Percentiles rank a stretch among this genome's conserved stretches.
Evolutionary conservation across 2,329 filamentous ascomycete species (phyloP).

Genomic region (Arachnomyces sp.): DNA sequence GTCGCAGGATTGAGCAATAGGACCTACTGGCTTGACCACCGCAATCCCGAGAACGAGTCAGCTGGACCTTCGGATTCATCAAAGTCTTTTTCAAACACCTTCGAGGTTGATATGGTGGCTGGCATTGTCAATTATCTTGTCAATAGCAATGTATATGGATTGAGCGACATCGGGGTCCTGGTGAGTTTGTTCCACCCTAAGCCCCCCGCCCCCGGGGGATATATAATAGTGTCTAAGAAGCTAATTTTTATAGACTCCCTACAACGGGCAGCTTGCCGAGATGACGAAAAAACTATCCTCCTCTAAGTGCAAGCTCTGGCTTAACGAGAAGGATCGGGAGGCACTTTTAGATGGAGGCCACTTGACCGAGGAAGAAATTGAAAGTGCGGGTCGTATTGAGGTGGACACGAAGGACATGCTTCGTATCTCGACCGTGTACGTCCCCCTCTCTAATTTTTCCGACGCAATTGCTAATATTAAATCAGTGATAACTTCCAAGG

Average conservation of each 20-base stretch:
- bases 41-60: constrained; percentile 15
- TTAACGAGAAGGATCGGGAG: constrained; percentile 21
- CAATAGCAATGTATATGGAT: constrained; percentile 17
- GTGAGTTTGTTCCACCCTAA: constrained; percentile 1
- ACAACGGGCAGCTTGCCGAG: constrained; percentile 21
- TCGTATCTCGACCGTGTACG: constrained; percentile 13
- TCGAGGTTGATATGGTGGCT: constrained; percentile 23
- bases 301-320: constrained; percentile 19
- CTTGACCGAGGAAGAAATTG: constrained; percentile 12
- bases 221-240: not conserved
- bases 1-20: constrained; percentile 19
- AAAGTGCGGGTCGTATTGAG: constrained; percentile 7
- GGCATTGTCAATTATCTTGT: constrained; percentile 21
- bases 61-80: constrained; percentile 5
- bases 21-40: constrained; percentile 25
- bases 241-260: constrained; percentile 16
- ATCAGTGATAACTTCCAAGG: constrained; percentile 27
- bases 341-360: constrained; percentile 16
- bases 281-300: constrained; percentile 14
- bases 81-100: constrained; percentile 21
- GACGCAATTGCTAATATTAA: not conserved
- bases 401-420: constrained; percentile 20
- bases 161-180: constrained; percentile 24
- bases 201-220: not conserved
- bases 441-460: not conserved